Conservation (phyloP, 495 filamentous ascomycete genomes). For the Glarea lozoyensis region DNA sequence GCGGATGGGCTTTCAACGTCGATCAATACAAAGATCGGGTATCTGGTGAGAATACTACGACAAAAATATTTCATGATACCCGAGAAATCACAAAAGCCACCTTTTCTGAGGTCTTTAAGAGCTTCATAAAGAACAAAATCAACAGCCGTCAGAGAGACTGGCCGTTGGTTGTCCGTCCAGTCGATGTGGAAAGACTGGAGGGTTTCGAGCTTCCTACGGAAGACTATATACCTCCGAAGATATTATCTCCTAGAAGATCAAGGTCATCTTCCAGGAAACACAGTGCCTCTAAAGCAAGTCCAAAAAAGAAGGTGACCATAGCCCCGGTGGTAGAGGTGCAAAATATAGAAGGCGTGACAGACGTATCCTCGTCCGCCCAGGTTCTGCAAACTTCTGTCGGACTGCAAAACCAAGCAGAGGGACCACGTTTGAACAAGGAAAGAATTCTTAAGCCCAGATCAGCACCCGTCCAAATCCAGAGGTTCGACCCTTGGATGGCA, state of each 20-base stretch:
- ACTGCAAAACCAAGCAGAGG: neutral
- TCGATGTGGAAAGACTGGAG: neutral
- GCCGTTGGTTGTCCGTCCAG: neutral
- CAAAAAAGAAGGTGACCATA: too few relatives aligned
- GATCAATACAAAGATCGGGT: neutral
- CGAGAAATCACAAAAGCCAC: too few relatives aligned
- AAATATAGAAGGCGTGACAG: too few relatives aligned
- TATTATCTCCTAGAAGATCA: too few relatives aligned
- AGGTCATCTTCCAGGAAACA: too few relatives aligned
- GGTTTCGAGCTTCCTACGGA: neutral
- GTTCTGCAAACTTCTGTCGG: neutral
- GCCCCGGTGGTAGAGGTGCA: too few relatives aligned
- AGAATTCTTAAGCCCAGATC: conserved; percentile 2
- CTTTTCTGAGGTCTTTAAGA: too few relatives aligned
- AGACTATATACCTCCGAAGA: too few relatives aligned
- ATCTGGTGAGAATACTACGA: too few relatives aligned
- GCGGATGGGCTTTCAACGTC: neutral
- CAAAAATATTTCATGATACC: too few relatives aligned
- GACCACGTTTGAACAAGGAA: conserved; percentile 8
- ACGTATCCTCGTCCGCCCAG: neutral
- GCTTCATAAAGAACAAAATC: neutral
- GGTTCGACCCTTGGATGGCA: conserved; percentile 4
- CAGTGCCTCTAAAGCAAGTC: too few relatives aligned
- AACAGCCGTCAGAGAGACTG: conserved; percentile 1
- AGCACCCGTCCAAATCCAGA: neutral